phyloP scores from a whole-genome alignment of 805 yeast genomes.

The Nakazawaea ishiwadae region DNA sequence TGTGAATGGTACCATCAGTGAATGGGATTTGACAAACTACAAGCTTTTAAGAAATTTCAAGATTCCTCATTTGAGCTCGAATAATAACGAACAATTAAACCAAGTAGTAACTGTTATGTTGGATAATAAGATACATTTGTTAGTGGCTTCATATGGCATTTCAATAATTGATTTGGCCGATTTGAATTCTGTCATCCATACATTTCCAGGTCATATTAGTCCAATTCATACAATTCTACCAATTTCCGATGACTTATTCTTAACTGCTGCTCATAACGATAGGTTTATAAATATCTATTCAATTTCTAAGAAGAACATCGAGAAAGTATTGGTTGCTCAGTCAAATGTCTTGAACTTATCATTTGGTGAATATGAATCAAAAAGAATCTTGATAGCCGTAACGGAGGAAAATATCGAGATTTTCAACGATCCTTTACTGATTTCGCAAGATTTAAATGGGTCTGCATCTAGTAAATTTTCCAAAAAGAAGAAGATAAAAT shows the following conservation, averaged over 20 bases:
- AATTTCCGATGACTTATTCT: constrained; percentile 39
- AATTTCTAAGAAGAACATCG: constrained; percentile 33
- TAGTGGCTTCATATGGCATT: constrained; percentile 66
- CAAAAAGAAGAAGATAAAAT: constrained; percentile 43
- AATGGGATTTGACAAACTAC: constrained; percentile 54
- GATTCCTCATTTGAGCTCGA: constrained; percentile 11
- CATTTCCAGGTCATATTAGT: constrained; percentile 70
- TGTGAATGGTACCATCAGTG: constrained; percentile 48
- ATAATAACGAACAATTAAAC: constrained; percentile 19
- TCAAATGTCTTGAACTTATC: constrained; percentile 49
- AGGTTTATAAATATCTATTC: constrained; percentile 75
- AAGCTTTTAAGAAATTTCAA: constrained; percentile 37
- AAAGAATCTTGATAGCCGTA: constrained; percentile 43
- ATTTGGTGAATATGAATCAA: constrained; percentile 27
- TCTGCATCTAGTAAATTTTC: constrained; percentile 16
- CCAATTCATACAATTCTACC: constrained; percentile 51
- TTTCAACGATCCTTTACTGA: constrained; percentile 51
- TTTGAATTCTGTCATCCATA: constrained; percentile 29
- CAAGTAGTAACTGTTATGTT: constrained; percentile 18
- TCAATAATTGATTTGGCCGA: constrained; percentile 42
- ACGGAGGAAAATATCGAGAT: constrained; percentile 70
- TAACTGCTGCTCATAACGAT: constrained; percentile 75
- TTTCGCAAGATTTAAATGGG: constrained; percentile 12
- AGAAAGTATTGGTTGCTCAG: constrained; percentile 63
- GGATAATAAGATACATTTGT: constrained; percentile 34